These are phyloP conservation scores for Boletus rufocinnamomeus DNA, from an alignment of 768 basidiomycete genomes.

Conservation along the genomic window DNA sequence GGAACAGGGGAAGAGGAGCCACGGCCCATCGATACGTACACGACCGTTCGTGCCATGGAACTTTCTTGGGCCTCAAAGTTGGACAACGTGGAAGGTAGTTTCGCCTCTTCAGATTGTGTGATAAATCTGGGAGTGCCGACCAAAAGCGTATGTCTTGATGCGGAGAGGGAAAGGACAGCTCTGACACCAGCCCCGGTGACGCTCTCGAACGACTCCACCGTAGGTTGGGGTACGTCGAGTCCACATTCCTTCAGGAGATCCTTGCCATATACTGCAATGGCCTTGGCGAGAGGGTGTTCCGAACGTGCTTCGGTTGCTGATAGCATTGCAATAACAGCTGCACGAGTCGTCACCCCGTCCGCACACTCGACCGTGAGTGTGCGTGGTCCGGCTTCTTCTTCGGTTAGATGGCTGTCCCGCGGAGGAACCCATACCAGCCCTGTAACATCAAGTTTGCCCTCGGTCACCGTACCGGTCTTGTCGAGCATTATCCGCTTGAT, in stretches of 20 bases:
- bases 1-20: slow-evolving; percentile 48
- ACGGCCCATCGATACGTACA: slow-evolving; percentile 73
- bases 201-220: slow-evolving; percentile 78
- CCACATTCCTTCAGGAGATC: slow-evolving; percentile 50
- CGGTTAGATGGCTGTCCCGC: slow-evolving; percentile 23
- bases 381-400: slow-evolving; percentile 12
- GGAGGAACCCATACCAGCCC: slow-evolving; percentile 73
- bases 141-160: slow-evolving; percentile 57
- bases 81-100: slow-evolving; percentile 59
- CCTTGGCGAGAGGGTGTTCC: slow-evolving; percentile 95
- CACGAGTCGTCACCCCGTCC: slow-evolving; percentile 62
- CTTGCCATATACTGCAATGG: slow-evolving; percentile 82
- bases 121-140: slow-evolving; percentile 80
- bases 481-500: slow-evolving; percentile 86
- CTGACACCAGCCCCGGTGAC: slow-evolving; percentile 87
- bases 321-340: slow-evolving; percentile 75
- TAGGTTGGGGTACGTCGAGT: slow-evolving; percentile 49
- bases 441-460: slow-evolving; percentile 87
- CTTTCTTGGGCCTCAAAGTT: slow-evolving; percentile 74
- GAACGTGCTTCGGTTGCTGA: slow-evolving; percentile 87
- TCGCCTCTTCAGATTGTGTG: slow-evolving; percentile 49
- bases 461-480: slow-evolving; percentile 97
- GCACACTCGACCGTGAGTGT: slow-evolving; percentile 41
- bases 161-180: slow-evolving; percentile 59
- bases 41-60: slow-evolving; percentile 75